phyloP scores from a whole-genome alignment of 75 land plant species.

The Cupressus sempervirens region DNA sequence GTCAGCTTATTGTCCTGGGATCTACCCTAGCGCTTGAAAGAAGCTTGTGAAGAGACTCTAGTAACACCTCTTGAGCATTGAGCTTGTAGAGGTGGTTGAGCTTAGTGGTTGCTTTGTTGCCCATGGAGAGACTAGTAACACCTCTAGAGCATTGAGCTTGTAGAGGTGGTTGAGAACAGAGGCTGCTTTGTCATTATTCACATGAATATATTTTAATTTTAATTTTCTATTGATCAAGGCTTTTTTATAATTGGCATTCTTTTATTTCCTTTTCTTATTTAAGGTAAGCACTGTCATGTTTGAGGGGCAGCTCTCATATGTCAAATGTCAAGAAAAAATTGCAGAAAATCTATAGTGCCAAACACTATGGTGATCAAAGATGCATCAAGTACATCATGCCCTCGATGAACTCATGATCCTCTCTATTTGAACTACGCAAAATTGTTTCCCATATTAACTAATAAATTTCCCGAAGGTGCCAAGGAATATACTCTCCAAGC shows the following conservation, averaged over 20 bases:
- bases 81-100: background rate
- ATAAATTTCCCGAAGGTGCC: too few relatives aligned
- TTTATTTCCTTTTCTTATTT: too few relatives aligned
- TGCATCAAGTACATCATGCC: too few relatives aligned
- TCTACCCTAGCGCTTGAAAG: background rate
- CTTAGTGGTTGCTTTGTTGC: background rate
- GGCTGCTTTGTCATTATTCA: background rate
- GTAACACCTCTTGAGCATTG: background rate
- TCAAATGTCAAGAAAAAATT: too few relatives aligned
- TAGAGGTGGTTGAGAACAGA: background rate
- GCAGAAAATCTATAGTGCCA: too few relatives aligned
- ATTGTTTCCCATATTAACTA: too few relatives aligned
- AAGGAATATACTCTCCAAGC: too few relatives aligned
- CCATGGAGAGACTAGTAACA: background rate
- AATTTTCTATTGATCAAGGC: background rate
- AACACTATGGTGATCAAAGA: too few relatives aligned
- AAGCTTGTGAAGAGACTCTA: background rate
- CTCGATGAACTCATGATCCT: too few relatives aligned
- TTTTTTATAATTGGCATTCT: background rate
- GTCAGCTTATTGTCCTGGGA: background rate
- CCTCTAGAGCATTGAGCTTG: background rate
- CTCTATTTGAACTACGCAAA: too few relatives aligned
- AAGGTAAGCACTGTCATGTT: too few relatives aligned
- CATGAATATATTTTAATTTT: background rate
- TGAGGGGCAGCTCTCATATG: too few relatives aligned